Evolutionary conservation across 352 stramenopile species (phyloP).

Genomic region (Phytophthora colocasiae): DNA sequence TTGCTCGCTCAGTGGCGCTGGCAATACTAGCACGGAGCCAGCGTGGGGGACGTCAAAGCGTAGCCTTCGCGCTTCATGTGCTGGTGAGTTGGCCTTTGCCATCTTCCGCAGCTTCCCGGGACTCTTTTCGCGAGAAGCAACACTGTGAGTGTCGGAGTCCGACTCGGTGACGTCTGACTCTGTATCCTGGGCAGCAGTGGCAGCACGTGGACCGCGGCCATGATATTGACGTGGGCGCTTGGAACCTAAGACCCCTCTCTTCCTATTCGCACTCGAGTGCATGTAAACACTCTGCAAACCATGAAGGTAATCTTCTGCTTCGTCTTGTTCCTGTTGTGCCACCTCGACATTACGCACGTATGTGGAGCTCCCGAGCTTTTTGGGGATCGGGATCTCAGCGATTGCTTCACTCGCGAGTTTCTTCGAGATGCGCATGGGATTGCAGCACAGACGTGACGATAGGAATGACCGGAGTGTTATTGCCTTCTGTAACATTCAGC

Average conservation of each 20-base stretch:
- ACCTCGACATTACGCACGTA: conserved; percentile 56
- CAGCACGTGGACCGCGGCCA: conserved; percentile 6
- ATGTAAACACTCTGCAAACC: conserved; percentile 50
- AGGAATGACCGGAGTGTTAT: conserved; percentile 72
- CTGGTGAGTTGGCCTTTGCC: conserved; percentile 20
- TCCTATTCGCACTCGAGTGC: conserved; percentile 26
- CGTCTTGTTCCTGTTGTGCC: conserved; percentile 37
- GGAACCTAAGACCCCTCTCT: conserved; percentile 4
- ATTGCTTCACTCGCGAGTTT: conserved; percentile 79
- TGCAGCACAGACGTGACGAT: conserved; percentile 67
- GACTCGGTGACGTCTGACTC: conserved; percentile 31
- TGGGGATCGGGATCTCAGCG: conserved; percentile 71
- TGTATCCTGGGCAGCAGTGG: conserved; percentile 8
- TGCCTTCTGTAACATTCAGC: conserved; percentile 66
- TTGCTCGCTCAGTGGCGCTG: conserved; percentile 30
- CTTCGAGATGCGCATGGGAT: conserved; percentile 82
- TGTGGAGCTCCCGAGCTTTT: conserved; percentile 73
- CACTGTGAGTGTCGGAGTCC: conserved; percentile 18
- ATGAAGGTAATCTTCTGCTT: conserved; percentile 48
- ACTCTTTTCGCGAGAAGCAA: conserved; percentile 12
- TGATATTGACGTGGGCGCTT: conserved; percentile 32
- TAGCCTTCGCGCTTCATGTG: conserved; percentile 28
- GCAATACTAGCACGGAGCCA: conserved; percentile 22
- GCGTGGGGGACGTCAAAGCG: conserved; percentile 17
- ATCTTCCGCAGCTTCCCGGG: conserved; percentile 33